Evolutionary conservation across 1,284 basidiomycete genomes (phyloP).

Genomic region (Grifola frondosa): DNA sequence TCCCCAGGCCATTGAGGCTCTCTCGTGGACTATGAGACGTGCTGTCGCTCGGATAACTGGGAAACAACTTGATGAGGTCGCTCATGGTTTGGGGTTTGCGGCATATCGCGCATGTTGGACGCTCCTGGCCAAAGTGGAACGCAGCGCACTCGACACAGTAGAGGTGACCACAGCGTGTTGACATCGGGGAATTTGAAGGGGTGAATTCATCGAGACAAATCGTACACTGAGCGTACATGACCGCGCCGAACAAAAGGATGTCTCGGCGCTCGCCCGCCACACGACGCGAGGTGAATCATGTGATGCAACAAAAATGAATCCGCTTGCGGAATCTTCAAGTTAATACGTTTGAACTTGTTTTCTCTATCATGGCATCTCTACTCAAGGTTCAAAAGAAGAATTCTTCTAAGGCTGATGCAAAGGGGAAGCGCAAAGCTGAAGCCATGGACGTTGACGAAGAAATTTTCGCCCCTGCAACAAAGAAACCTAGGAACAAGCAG

Average conservation of each 20-base stretch:
- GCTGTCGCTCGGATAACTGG: too few species aligned
- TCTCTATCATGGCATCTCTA: slow-evolving; percentile 58
- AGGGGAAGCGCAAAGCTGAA: slow-evolving; percentile 63
- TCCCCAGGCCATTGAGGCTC: too few species aligned
- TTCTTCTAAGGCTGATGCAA: slow-evolving; percentile 46
- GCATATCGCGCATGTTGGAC: slow-evolving; percentile 26
- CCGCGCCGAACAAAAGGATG: background rate
- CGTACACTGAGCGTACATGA: slow-evolving; percentile 22
- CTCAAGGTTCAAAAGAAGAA: slow-evolving; percentile 64
- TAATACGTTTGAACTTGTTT: background rate
- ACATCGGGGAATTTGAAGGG: slow-evolving; percentile 13
- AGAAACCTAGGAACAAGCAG: slow-evolving; percentile 77
- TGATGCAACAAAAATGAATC: too few species aligned
- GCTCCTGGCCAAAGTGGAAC: slow-evolving; percentile 22
- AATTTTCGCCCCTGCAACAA: slow-evolving; percentile 36
- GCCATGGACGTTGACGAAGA: slow-evolving; percentile 51
- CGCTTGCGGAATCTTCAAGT: too few species aligned
- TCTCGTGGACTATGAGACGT: too few species aligned
- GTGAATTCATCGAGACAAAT: slow-evolving; percentile 27
- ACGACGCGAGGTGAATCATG: slow-evolving; percentile 7
- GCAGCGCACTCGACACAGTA: slow-evolving; percentile 31
- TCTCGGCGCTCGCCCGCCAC: background rate
- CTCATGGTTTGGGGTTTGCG: slow-evolving; percentile 21
- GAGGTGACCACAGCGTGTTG: slow-evolving; percentile 30
- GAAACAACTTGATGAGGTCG: slow-evolving; percentile 24